These are phyloP conservation scores for Alternaria panax DNA, from an alignment of 2,329 filamentous ascomycete species.

Conservation along the genomic window DNA sequence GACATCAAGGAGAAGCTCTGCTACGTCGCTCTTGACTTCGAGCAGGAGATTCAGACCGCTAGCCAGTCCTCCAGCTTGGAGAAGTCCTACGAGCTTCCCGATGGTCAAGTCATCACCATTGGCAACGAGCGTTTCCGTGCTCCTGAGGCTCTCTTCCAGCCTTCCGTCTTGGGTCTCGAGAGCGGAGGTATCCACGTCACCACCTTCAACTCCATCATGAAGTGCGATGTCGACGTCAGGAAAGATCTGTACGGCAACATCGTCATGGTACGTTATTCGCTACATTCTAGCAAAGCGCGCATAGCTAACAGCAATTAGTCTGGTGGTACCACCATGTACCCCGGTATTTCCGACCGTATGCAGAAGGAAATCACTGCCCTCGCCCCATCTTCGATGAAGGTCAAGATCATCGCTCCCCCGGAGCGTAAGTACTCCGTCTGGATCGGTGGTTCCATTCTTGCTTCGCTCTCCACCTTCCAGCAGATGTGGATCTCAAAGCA, in stretches of 20 bases:
- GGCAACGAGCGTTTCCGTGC: constrained; percentile 99
- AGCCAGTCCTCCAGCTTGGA: constrained; percentile 98
- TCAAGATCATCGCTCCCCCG: constrained; percentile 99
- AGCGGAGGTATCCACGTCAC: constrained; percentile 99
- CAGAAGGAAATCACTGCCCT: constrained; percentile 99
- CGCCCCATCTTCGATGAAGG: constrained; percentile 99
- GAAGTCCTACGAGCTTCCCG: constrained; percentile 99
- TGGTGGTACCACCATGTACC: constrained; percentile 99
- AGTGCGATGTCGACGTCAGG: constrained; percentile 99
- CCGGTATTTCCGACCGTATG: constrained; percentile 99
- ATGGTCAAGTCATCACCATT: constrained; percentile 99
- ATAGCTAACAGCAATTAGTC: constrained; percentile 70
- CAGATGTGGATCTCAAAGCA: constrained; percentile 99
- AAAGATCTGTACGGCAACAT: constrained; percentile 99
- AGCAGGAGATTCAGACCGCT: constrained; percentile 99
- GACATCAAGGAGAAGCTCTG: constrained; percentile 99
- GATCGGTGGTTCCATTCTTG: constrained; percentile 99
- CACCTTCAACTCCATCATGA: constrained; percentile 99
- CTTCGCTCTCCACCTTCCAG: constrained; percentile 99
- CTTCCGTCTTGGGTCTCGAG: constrained; percentile 96
- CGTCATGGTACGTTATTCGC: constrained; percentile 83
- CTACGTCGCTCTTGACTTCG: constrained; percentile 99
- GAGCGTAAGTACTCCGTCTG: constrained; percentile 99
- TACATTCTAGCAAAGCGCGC: neutral
- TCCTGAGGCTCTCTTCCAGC: constrained; percentile 99